A percentile compares a stretch with the other conserved stretches of the same genome.
Evolutionary conservation across 2,329 filamentous ascomycete genomes (phyloP).

Genomic region (Endocalyx cinctus): DNA sequence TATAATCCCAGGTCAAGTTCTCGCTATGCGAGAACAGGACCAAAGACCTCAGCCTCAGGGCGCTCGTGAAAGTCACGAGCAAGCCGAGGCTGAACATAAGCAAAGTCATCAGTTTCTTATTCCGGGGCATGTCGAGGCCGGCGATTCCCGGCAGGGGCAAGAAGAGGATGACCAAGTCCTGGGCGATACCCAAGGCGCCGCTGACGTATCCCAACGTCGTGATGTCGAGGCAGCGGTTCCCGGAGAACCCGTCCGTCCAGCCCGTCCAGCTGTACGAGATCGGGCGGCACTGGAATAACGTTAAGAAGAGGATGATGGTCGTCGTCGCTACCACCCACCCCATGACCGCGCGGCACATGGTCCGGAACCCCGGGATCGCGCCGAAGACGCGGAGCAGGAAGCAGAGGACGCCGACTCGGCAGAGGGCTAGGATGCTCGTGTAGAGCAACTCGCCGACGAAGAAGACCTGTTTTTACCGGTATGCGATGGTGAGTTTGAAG

Average conservation of each 20-base stretch:
- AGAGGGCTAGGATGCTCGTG: conserved; percentile 19
- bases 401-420: conserved; percentile 25
- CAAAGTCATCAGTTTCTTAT: conserved; percentile 6
- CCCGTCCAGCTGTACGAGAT: conserved; percentile 9
- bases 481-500: too few species aligned
- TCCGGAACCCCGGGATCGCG: conserved; percentile 1
- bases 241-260: conserved; percentile 6
- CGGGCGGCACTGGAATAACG: conserved; percentile 11
- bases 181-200: conserved; percentile 7
- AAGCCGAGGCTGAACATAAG: conserved; percentile 12
- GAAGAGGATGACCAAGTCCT: conserved; percentile 10
- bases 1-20: conserved; percentile 11
- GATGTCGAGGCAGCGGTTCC: conserved; percentile 7
- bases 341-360: conserved; percentile 5
- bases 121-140: conserved; percentile 6
- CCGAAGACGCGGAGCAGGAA: conserved; percentile 10
- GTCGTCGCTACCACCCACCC: conserved; percentile 5
- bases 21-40: conserved; percentile 5
- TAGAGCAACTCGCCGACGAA: conserved; percentile 8
- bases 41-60: conserved; percentile 8
- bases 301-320: conserved; percentile 7
- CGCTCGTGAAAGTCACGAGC: conserved; percentile 7
- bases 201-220: conserved; percentile 4
- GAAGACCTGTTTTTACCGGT: conserved; percentile 10
- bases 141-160: conserved; percentile 11